Evolutionary conservation across 768 basidiomycete species (phyloP).

Genomic region (Terana coerulea): DNA sequence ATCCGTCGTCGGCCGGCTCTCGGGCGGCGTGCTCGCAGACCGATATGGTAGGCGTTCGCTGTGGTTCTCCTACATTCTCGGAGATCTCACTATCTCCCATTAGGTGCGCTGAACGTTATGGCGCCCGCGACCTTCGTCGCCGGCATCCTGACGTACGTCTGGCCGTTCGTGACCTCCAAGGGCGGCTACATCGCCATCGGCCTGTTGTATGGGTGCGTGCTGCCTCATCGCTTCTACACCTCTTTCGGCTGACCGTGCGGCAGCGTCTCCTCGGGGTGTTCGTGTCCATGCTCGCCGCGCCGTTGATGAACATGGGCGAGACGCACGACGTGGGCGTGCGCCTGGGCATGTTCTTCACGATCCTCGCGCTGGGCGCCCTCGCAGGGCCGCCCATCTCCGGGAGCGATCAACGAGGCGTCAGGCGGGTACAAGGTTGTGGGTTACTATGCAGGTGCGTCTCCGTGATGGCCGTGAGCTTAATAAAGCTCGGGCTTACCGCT

Average conservation of each 20-base stretch:
- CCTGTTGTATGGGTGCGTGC: conserved; percentile 59
- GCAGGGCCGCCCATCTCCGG: conserved; percentile 72
- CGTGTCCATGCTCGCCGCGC: conserved; percentile 52
- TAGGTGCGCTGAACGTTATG: conserved; percentile 69
- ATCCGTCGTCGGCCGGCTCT: conserved; percentile 58
- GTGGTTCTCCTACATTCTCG: neutral
- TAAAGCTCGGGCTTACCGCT: neutral
- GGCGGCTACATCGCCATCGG: conserved; percentile 48
- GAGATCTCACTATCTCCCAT: neutral
- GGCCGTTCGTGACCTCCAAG: conserved; percentile 57
- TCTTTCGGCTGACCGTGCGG: too few relatives aligned
- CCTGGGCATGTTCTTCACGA: conserved; percentile 58
- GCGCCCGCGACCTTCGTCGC: conserved; percentile 55
- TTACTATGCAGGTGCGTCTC: conserved; percentile 8
- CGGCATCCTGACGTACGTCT: conserved; percentile 58
- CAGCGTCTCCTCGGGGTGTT: conserved; percentile 61
- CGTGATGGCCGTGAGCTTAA: neutral
- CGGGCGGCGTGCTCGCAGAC: conserved; percentile 53
- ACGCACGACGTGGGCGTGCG: conserved; percentile 60
- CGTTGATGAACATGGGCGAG: conserved; percentile 59
- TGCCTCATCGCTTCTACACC: neutral
- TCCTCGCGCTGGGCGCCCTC: conserved; percentile 58
- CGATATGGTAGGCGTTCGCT: conserved; percentile 36
- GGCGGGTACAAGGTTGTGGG: conserved; percentile 43
- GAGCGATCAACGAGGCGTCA: conserved; percentile 53